Conservation (phyloP, 2,329 filamentous ascomycete genomes). For the Diaporthe vaccinii region DNA sequence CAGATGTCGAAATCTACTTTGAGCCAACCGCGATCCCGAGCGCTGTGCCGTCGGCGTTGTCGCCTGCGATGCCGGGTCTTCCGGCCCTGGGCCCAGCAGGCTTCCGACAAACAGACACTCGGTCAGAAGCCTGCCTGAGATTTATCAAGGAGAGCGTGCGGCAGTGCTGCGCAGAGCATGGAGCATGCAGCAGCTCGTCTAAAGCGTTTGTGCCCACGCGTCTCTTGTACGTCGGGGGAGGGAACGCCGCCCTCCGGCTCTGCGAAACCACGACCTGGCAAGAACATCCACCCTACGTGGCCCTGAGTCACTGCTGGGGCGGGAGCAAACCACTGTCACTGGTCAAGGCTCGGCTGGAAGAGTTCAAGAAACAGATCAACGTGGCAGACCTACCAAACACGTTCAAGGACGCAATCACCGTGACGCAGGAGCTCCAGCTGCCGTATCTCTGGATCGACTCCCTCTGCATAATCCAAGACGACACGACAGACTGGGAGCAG, state of each 20-base stretch:
- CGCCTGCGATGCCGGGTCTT: neutral
- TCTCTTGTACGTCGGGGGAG: slow-evolving; percentile 9
- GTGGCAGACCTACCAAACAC: slow-evolving; percentile 14
- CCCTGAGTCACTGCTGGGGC: slow-evolving; percentile 18
- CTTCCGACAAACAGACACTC: neutral
- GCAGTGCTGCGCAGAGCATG: slow-evolving; percentile 1
- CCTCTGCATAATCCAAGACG: slow-evolving; percentile 17
- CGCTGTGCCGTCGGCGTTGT: neutral
- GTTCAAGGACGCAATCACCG: slow-evolving; percentile 12
- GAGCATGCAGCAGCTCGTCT: neutral
- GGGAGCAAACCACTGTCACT: slow-evolving; percentile 19
- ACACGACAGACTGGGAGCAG: slow-evolving; percentile 17
- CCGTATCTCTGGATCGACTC: slow-evolving; percentile 26
- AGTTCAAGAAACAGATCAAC: slow-evolving; percentile 6
- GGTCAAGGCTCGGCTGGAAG: neutral
- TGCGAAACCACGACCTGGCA: slow-evolving; percentile 16
- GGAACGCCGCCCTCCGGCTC: neutral
- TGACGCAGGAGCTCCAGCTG: slow-evolving; percentile 9
- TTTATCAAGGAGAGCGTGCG: neutral
- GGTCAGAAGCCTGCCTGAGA: neutral
- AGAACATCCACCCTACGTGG: slow-evolving; percentile 15
- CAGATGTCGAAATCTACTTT: neutral
- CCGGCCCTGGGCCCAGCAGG: neutral
- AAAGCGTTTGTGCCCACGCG: slow-evolving; percentile 4
- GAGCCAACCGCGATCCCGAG: neutral